These are phyloP conservation scores for Tanacetum coccineum DNA, from an alignment of 129 eudicot genomes.

Conservation along the genomic window DNA sequence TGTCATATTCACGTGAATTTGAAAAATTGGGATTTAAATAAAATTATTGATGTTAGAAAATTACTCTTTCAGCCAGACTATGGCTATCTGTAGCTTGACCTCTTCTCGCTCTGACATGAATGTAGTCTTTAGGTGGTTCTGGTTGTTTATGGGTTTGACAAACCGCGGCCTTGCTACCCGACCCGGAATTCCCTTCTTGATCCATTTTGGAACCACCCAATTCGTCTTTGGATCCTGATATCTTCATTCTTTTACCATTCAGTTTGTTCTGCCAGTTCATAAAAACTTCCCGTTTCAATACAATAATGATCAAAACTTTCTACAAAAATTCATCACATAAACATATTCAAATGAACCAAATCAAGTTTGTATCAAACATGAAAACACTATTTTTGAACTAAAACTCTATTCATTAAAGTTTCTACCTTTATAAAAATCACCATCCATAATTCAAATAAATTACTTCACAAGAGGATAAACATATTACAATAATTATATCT, in stretches of 20 bases:
- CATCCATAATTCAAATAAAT: background rate
- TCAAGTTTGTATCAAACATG: background rate
- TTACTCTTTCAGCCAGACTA: constrained; percentile 93
- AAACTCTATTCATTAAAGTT: background rate
- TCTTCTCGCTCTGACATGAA: constrained; percentile 96
- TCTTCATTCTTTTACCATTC: constrained; percentile 45
- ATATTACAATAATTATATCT: background rate
- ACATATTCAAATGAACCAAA: constrained; percentile 3
- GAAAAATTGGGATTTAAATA: constrained; percentile 7
- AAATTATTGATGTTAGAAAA: background rate
- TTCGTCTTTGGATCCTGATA: constrained; percentile 40
- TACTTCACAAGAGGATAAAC: background rate
- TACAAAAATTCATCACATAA: constrained; percentile 7
- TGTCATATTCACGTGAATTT: background rate
- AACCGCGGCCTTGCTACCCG: constrained; percentile 33
- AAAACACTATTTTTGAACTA: background rate
- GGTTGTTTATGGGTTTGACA: constrained; percentile 30
- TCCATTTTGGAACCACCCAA: constrained; percentile 39
- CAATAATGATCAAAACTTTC: background rate
- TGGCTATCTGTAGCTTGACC: constrained; percentile 99
- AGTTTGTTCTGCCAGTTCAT: constrained; percentile 41
- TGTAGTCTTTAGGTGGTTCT: constrained; percentile 83
- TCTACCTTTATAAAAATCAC: background rate
- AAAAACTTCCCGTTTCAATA: constrained; percentile 1
- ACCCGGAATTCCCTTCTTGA: constrained; percentile 52